Evolutionary conservation across 495 filamentous ascomycete species (phyloP), one percentile per base, ranked within the genome.

Genomic region (Neurospora discreta): DNA sequence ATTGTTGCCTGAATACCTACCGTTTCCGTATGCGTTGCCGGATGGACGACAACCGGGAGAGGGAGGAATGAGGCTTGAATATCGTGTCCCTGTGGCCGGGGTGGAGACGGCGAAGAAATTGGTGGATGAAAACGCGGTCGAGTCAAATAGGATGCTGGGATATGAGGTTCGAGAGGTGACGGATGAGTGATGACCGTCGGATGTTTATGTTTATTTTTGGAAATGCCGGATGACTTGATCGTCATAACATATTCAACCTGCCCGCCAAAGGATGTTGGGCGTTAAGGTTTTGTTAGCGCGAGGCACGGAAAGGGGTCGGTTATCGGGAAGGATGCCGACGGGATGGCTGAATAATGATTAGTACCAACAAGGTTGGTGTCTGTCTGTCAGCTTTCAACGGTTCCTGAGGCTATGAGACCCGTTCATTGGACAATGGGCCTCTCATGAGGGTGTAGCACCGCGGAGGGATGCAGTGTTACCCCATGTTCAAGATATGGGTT

Each of bases 41-140:
- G 80, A 78, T 60, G 86, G 83, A 5, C 70, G 72, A n/a, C 36
- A 70, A 7, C 79, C 84, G 1, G 79, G 70, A 0, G 71, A 77
- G 0, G 85, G 3, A 58, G 52, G 83, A 0, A 84, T 84, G 67
- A 77, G 77, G 30, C 85, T 87, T 40, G 89, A 91, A 77, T 89
- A 89, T 60, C 77, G 81, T 9, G 81, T 97, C 52, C 93, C 93
- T 1, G 88, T 94, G 39, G 87, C 89, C 3, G 92, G 92, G 0
- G 78, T 81, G 1, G 90, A 93, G 74, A 86, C 86, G 13, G 91
- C 92, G 6, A 80, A 79, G 40, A 90, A 93, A 73, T 84, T 94
- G 72, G 77, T 87, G 11, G 86, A 93, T 76, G 87, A 91, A 73
- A 84, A 87, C 60, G 80, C 79, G 10, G 83, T 87, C 36, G 77